These are phyloP conservation scores for Eutypa lata DNA, from an alignment of 2,329 filamentous ascomycete genomes.

Conservation along the genomic window DNA sequence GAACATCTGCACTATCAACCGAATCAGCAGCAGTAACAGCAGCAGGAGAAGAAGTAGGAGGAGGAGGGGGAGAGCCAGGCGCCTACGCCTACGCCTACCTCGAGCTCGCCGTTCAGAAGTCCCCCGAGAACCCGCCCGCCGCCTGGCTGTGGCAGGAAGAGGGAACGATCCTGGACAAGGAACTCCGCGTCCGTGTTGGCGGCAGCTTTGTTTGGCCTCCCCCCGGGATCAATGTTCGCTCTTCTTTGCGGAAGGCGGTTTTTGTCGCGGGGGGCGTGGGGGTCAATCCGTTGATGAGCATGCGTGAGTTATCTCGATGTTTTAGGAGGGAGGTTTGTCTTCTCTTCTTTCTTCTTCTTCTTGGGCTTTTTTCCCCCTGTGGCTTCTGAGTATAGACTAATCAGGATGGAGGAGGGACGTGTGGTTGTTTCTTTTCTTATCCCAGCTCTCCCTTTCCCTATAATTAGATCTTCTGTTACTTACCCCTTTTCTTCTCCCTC, in stretches of 20 bases:
- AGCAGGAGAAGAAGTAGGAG: not conserved
- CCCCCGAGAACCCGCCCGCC: constrained; percentile 68
- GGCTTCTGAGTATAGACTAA: too few relatives aligned
- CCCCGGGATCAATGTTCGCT: constrained; percentile 35
- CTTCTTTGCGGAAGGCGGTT: constrained; percentile 59
- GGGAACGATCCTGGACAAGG: constrained; percentile 53
- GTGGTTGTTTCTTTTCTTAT: too few relatives aligned
- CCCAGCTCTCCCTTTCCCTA: too few relatives aligned
- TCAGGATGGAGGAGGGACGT: too few relatives aligned
- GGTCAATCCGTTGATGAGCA: constrained; percentile 77
- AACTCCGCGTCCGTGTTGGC: constrained; percentile 68
- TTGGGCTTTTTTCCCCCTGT: not conserved
- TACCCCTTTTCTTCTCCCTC: too few relatives aligned
- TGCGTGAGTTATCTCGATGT: constrained; percentile 33
- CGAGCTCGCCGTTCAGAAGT: constrained; percentile 75
- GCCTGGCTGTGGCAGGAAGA: constrained; percentile 60
- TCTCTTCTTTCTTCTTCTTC: not conserved
- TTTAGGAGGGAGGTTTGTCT: not conserved
- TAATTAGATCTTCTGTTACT: too few relatives aligned
- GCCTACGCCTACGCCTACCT: constrained; percentile 56
- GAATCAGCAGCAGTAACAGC: not conserved
- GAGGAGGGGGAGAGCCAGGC: not conserved
- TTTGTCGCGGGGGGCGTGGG: constrained; percentile 81
- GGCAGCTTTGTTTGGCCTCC: constrained; percentile 82
- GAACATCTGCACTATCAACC: constrained; percentile 14